Evolutionary conservation across 2,329 filamentous ascomycete genomes (phyloP).

Genomic region (Phialocephala sp.): DNA sequence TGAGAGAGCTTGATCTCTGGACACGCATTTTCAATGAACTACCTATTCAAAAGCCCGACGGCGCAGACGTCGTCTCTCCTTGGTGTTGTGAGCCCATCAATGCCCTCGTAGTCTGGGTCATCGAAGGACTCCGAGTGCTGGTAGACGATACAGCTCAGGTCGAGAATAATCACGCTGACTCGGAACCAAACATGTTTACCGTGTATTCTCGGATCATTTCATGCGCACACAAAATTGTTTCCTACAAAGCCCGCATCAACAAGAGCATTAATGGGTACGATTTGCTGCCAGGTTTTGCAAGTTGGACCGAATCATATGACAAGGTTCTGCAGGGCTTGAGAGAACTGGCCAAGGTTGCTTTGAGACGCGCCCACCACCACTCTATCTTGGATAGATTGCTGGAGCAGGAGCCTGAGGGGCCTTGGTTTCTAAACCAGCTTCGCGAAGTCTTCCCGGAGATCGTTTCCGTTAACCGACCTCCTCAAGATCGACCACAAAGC

Average conservation of each 20-base stretch:
- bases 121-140: not conserved
- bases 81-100: not conserved
- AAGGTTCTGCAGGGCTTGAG: not conserved
- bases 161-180: not conserved
- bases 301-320: not conserved
- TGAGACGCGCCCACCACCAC: not conserved
- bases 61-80: not conserved
- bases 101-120: not conserved
- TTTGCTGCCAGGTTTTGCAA: not conserved
- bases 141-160: not conserved
- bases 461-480: not conserved
- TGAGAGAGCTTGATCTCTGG: slow-evolving; percentile 77
- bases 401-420: not conserved
- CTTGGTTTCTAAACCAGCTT: not conserved
- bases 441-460: too few relatives aligned
- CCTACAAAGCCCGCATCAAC: not conserved
- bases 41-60: not conserved
- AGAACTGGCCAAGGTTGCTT: not conserved
- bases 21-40: slow-evolving; percentile 45
- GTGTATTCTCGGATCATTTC: not conserved
- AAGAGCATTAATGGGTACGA: not conserved
- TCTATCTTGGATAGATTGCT: not conserved
- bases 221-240: not conserved
- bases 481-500: too few relatives aligned
- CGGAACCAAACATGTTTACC: not conserved